Percentiles rank a stretch among this genome's conserved stretches.
phyloP scores from a whole-genome alignment of 768 basidiomycete genomes.

The Mycena kentingensis region DNA sequence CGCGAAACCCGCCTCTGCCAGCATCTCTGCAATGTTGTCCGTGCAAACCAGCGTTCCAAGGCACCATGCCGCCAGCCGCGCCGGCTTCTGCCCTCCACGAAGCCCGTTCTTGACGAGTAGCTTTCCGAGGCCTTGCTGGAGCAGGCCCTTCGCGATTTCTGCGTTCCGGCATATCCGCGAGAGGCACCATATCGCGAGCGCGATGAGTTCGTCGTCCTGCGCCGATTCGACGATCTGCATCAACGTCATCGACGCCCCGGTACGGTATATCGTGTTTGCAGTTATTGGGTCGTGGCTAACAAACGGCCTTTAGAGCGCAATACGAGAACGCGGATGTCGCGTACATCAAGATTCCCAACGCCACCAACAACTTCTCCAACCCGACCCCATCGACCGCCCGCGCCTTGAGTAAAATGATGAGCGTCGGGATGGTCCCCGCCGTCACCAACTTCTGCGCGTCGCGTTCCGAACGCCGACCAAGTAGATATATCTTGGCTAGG shows the following conservation, averaged over 20 bases:
- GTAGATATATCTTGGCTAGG: too few species aligned
- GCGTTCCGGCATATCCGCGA: conserved; percentile 25
- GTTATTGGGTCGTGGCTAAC: conserved; percentile 28
- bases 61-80: conserved; percentile 26
- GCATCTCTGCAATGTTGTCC: conserved; percentile 26
- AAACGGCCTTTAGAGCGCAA: too few species aligned
- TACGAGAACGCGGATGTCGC: too few species aligned
- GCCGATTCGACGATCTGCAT: conserved; percentile 26
- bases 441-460: too few species aligned
- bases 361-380: too few species aligned
- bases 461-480: too few species aligned
- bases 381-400: too few species aligned
- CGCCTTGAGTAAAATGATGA: too few species aligned
- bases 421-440: too few species aligned
- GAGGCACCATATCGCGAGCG: conserved; percentile 29
- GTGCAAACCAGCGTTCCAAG: conserved; percentile 23
- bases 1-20: conserved; percentile 21
- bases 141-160: conserved; percentile 26
- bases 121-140: conserved; percentile 23
- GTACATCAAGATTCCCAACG: too few species aligned
- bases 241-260: conserved; percentile 23
- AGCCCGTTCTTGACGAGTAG: conserved; percentile 22
- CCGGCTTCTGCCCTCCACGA: conserved; percentile 12
- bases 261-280: conserved; percentile 31
- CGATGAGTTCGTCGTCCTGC: conserved; percentile 22